Evolutionary conservation across 306 rosid genomes (phyloP).

Genomic region (Lathyrus oleraceus): DNA sequence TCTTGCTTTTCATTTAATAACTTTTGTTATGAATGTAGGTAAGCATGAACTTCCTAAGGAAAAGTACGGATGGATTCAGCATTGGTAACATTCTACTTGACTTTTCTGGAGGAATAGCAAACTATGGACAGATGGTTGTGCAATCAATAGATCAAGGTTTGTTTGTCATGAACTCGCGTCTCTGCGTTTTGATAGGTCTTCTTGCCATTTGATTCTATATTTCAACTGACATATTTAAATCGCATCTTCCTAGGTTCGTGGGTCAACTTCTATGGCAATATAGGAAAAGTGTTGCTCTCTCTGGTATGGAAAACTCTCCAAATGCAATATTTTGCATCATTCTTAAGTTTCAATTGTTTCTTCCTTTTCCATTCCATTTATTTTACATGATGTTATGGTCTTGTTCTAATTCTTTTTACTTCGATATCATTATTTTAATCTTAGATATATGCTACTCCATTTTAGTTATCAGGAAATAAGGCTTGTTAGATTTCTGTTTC

Average conservation of each 20-base stretch:
- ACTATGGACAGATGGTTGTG: constrained; percentile 65
- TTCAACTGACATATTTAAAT: constrained; percentile 29
- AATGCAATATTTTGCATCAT: constrained; percentile 4
- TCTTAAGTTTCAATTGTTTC: constrained; percentile 3
- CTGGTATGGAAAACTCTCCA: constrained; percentile 58
- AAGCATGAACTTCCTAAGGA: constrained; percentile 50
- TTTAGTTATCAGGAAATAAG: background rate
- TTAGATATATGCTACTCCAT: constrained; percentile 9
- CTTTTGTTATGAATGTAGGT: constrained; percentile 39
- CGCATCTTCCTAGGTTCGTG: constrained; percentile 69
- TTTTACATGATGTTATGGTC: constrained; percentile 4
- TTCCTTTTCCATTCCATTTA: background rate
- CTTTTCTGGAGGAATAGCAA: constrained; percentile 80
- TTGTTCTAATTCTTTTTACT: constrained; percentile 3
- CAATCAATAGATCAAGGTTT: constrained; percentile 93
- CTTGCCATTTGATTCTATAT: constrained; percentile 24
- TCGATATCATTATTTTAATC: constrained; percentile 12
- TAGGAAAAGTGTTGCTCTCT: constrained; percentile 84
- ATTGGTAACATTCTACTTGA: constrained; percentile 87
- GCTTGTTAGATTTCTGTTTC: background rate
- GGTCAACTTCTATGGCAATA: constrained; percentile 91
- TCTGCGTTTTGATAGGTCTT: constrained; percentile 12
- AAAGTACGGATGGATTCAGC: constrained; percentile 87
- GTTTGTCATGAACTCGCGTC: constrained; percentile 39
- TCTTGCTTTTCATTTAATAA: constrained; percentile 16